Evolutionary conservation across 352 stramenopile genomes (phyloP), one percentile per base, ranked within the genome.

Genomic region (Sclerospora graminicola): DNA sequence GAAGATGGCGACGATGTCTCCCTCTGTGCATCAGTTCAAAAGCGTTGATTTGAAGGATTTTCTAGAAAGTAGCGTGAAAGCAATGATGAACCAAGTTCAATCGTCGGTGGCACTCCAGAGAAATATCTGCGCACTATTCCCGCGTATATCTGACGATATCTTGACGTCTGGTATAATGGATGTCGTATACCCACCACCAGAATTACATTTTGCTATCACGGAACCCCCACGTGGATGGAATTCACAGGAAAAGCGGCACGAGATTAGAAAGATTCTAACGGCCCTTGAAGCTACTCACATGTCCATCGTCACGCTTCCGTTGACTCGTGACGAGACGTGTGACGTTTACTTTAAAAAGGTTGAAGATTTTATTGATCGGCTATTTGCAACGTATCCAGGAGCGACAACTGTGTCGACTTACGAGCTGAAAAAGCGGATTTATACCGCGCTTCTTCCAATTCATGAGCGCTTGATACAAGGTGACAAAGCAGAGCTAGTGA

Each of bases 381-480:
- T 89, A 0, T 89, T 84, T 39, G 42, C 45, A 13, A 62, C 48
- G 8, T 51, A 48, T 45, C 28, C 41, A 39, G 41, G 45, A 26
- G 21, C 40, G 9, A 41, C 45, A 14, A 33, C 50, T 7, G 45
- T 84, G n/a, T 84, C 73, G 19, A 66, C 63, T 11, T 66, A 58
- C 8, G 76, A 89, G 35, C 42, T 89, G 7, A 86, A 89, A 57
- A 79, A 71, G 15, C 41, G 57, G 1, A 39, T 86, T n/a, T 82
- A 74, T 38, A 55, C 45, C 15, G 29, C 54, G 8, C 48, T 89
- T 19, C 44, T 86, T 2, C 67, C 71, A 5, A 51, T 85, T 15
- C 73, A 86, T 34, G 59, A 76, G 28, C 34, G 49, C 4, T 23
- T 87, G 8, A 45, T 45, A 15, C 33, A 54, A 23, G 43, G 54